phyloP scores from a whole-genome alignment of 108 stramenopile genomes.

The Cyclotella cryptica region DNA sequence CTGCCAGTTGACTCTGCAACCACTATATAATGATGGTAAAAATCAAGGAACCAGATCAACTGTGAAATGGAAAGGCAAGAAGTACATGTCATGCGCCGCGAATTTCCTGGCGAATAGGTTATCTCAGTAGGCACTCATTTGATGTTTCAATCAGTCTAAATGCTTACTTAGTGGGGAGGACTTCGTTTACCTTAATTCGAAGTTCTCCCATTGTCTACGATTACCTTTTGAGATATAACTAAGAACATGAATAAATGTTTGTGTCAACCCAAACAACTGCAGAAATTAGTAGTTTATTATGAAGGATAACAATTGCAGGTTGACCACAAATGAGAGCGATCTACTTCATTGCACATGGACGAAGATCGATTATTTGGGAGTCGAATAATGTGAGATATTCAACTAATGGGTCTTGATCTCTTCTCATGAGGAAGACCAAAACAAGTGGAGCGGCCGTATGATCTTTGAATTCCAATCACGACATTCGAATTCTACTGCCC shows the following conservation, averaged over 20 bases:
- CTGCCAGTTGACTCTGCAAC: slow-evolving; percentile 75
- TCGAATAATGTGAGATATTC: not conserved
- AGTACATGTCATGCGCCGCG: slow-evolving; percentile 76
- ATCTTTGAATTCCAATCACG: not conserved
- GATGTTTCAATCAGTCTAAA: not conserved
- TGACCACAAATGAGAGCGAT: not conserved
- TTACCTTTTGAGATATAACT: not conserved
- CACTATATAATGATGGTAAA: slow-evolving; percentile 31
- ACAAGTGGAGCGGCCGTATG: not conserved
- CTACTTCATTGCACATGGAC: not conserved
- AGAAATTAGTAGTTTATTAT: slow-evolving; percentile 1
- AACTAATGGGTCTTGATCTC: not conserved
- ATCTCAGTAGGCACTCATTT: not conserved
- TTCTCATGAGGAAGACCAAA: not conserved
- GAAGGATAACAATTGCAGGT: not conserved
- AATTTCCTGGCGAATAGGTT: slow-evolving; percentile 64
- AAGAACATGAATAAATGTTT: not conserved
- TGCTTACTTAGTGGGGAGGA: too few relatives aligned
- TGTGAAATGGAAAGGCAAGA: slow-evolving; percentile 61
- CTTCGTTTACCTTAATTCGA: too few relatives aligned
- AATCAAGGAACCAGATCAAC: slow-evolving; percentile 33
- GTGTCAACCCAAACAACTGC: slow-evolving; percentile 6
- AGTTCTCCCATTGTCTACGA: not conserved
- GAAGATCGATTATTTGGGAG: slow-evolving; percentile 1
- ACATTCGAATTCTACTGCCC: not conserved